Conservation (phyloP, 495 filamentous ascomycete species). For the Hypoxylon fuscum region DNA sequence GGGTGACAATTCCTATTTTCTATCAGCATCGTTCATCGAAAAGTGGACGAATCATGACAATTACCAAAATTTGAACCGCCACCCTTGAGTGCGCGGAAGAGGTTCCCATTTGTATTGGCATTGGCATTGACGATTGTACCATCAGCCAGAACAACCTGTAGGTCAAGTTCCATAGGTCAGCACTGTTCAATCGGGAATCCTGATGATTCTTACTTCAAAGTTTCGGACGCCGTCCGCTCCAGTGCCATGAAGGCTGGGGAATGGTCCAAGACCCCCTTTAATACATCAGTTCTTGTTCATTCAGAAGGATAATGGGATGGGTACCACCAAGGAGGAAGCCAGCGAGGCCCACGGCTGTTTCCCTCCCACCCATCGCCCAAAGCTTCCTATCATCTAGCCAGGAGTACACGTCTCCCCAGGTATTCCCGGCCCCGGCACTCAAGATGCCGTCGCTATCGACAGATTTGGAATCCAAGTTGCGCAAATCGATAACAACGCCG, state of each 20-base stretch:
- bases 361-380: not conserved
- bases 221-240: not conserved
- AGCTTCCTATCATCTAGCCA: not conserved
- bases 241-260: not conserved
- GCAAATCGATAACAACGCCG: constrained; percentile 54
- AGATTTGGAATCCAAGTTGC: not conserved
- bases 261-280: not conserved
- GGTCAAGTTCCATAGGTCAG: constrained; percentile 42
- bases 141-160: constrained; percentile 57
- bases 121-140: constrained; percentile 58
- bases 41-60: not conserved
- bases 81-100: constrained; percentile 67
- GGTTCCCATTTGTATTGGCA: constrained; percentile 51
- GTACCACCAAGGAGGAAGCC: not conserved
- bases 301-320: not conserved
- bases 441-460: not conserved
- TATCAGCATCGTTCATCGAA: not conserved
- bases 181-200: not conserved
- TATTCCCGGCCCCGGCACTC: not conserved
- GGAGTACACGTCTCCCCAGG: not conserved
- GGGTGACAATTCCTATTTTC: not conserved
- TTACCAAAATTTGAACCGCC: constrained; percentile 65
- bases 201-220: not conserved
- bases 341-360: not conserved
- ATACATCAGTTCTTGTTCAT: not conserved